Percentiles rank a stretch among this genome's conserved stretches.
phyloP scores from a whole-genome alignment of 2,329 filamentous ascomycete species.

The Pseudopyricularia cyperi region DNA sequence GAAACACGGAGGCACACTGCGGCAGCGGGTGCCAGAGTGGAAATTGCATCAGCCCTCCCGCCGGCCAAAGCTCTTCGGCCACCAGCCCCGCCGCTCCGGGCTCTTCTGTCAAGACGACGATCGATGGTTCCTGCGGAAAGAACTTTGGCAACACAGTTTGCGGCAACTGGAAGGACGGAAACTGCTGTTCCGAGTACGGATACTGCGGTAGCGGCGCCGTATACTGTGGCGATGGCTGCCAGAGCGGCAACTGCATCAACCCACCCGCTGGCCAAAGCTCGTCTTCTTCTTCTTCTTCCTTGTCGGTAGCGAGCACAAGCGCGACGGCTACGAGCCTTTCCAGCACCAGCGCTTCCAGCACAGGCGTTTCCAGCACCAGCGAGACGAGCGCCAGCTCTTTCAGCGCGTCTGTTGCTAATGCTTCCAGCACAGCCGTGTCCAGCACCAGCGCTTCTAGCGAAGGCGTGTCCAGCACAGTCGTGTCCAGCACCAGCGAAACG shows the following conservation, averaged over 20 bases:
- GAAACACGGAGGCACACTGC: neutral
- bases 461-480: too few species aligned
- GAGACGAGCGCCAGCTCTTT: neutral
- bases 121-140: neutral
- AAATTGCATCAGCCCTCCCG: neutral
- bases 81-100: too few species aligned
- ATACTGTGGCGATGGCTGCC: constrained; percentile 2
- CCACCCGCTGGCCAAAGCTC: too few species aligned
- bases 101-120: neutral
- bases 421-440: too few species aligned
- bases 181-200: neutral
- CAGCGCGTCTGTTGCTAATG: too few species aligned
- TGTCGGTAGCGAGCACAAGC: too few species aligned
- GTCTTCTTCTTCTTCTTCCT: too few species aligned
- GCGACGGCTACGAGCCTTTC: too few species aligned
- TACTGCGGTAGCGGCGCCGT: neutral
- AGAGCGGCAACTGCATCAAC: neutral
- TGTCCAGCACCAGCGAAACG: too few species aligned
- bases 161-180: neutral
- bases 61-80: neutral
- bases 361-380: neutral
- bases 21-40: neutral
- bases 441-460: neutral
- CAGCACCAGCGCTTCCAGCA: neutral
- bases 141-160: neutral